Percentiles rank a stretch among this genome's conserved stretches.
These are phyloP conservation scores for Oryza australiensis DNA, from an alignment of 176 grass and related monocot genomes.

Conservation along the genomic window DNA sequence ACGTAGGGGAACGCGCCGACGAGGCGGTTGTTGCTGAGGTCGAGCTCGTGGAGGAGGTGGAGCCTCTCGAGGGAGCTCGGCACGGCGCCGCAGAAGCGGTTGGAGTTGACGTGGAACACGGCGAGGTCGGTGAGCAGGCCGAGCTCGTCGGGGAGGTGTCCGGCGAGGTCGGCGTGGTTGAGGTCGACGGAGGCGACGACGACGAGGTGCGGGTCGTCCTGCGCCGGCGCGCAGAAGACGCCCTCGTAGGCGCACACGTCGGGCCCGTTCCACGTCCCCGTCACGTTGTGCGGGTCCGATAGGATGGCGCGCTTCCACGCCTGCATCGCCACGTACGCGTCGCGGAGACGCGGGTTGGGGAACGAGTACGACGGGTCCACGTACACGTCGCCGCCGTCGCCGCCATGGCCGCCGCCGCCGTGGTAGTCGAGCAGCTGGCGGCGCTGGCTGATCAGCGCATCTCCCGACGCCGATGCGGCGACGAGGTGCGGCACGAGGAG, in stretches of 20 bases:
- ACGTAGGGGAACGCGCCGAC: conserved; percentile 67
- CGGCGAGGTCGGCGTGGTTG: conserved; percentile 86
- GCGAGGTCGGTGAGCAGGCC: conserved; percentile 70
- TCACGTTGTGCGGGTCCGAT: conserved; percentile 80
- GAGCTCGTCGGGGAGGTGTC: conserved; percentile 76
- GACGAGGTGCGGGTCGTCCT: conserved; percentile 42
- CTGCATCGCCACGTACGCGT: conserved; percentile 81
- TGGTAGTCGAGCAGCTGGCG: conserved; percentile 57
- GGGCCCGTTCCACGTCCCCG: conserved; percentile 63
- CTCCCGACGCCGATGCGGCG: neutral
- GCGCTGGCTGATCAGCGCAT: conserved; percentile 2
- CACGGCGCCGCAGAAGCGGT: conserved; percentile 86
- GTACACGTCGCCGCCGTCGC: conserved; percentile 1
- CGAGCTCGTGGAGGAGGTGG: conserved; percentile 63
- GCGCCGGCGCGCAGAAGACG: conserved; percentile 70
- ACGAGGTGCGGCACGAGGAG: conserved; percentile 29
- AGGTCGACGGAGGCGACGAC: conserved; percentile 91
- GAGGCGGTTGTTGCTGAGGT: conserved; percentile 98
- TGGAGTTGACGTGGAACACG: conserved; percentile 87
- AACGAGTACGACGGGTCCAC: conserved; percentile 60
- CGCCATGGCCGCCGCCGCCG: neutral
- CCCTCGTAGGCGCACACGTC: conserved; percentile 74
- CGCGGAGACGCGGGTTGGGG: conserved; percentile 56
- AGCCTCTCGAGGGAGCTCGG: conserved; percentile 30
- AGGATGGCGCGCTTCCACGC: conserved; percentile 78